Base-by-base conservation (phyloP, 2,329 filamentous ascomycete species). In the Exophiala spinifera region DNA sequence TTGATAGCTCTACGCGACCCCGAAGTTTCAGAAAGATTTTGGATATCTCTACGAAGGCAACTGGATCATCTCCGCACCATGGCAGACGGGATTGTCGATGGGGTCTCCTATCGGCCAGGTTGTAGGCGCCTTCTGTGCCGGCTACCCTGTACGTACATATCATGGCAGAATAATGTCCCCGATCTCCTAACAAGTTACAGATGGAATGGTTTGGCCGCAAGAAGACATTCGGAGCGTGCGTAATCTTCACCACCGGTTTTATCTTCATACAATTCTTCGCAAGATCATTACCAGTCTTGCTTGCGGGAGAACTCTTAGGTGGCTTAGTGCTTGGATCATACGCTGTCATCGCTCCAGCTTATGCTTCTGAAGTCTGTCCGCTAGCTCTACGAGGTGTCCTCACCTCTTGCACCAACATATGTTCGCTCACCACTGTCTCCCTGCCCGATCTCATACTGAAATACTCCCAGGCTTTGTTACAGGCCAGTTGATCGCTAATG, bases 61-160 rank as follows among this genome's bases (percentile, higher is more conserved):
- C 40, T 64, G 58, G 28, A 63, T 64, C 46, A 75, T 86, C n/a
- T 74, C 82, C 2, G 80, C 82, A 1, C 68, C 74, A 2, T 86
- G 83, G 83, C 83, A 86, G 65, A 77, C 82, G 4, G 83, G 81
- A 13, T 70, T 86, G 15, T 83, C 77, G 63, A 75, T 76, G 72
- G 74, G 74, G 14, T 72, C 67, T 47, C 74, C 74, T 1, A 73
- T 77, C 49, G 75, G 75, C 1, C 74, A 76, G 59, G 71, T 76
- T 20, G 61, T 76, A 1, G 74, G 74, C 10, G 72, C 73, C 1
- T 66, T 76, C 45, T 65, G 61, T 10, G 67, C 67, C 2, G 68
- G 65, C 6, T 69, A 67, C 57, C 69, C 69, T 31, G 28, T 31
- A 10, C 3, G 28, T 31, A 10, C 11, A 31, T 31, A 3, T 7